phyloP scores from a whole-genome alignment of 257 asterid genomes.

The Henckelia pumila region DNA sequence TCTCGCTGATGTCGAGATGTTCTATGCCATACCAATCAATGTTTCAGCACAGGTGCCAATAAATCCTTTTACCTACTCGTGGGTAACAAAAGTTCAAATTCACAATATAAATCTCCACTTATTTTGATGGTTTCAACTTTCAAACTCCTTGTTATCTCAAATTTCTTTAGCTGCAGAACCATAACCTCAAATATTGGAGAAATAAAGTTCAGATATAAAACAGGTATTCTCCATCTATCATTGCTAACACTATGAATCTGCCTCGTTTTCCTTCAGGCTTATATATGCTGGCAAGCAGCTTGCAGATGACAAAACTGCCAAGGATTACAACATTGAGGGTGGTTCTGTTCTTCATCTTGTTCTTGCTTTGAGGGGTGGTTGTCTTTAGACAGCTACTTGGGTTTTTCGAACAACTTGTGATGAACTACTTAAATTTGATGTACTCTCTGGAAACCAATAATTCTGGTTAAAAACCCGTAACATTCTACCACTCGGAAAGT shows the following conservation, averaged over 20 bases:
- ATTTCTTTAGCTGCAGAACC: not conserved
- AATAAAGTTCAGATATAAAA: too few species aligned
- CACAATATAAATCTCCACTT: not conserved
- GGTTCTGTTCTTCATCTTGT: constrained; percentile 95
- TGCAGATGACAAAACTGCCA: constrained; percentile 85
- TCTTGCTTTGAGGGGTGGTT: constrained; percentile 88
- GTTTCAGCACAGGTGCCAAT: not conserved
- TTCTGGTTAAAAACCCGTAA: too few species aligned
- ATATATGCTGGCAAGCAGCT: constrained; percentile 91
- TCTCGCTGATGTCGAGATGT: not conserved
- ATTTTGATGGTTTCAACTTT: too few species aligned
- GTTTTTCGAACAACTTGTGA: constrained; percentile 1
- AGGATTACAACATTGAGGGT: constrained; percentile 86
- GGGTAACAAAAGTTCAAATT: not conserved
- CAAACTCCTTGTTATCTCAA: not conserved
- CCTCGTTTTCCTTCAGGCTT: constrained; percentile 40
- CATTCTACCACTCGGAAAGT: too few species aligned
- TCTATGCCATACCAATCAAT: not conserved
- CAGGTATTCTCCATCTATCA: not conserved
- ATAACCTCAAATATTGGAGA: not conserved
- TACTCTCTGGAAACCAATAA: too few species aligned
- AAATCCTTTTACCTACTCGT: not conserved
- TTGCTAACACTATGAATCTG: not conserved
- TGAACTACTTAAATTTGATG: not conserved
- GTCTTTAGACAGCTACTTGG: constrained; percentile 25